These are phyloP conservation scores for Datisca glomerata DNA, from an alignment of 306 rosid genomes.

Conservation along the genomic window DNA sequence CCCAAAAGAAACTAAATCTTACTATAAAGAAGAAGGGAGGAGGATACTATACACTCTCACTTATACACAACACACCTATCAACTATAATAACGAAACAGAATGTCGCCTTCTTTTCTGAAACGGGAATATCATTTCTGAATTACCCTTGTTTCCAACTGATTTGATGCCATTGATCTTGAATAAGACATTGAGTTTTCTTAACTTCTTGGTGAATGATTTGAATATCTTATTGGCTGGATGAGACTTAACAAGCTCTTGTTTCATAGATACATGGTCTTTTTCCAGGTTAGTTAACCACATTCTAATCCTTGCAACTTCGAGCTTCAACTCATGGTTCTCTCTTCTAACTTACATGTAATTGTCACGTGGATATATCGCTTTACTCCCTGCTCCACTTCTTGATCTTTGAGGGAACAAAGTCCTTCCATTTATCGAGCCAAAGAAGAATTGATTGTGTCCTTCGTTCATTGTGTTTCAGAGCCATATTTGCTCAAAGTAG, in stretches of 20 bases:
- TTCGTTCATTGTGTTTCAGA: constrained; percentile 83
- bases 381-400: constrained; percentile 98
- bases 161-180: constrained; percentile 49
- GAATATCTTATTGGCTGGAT: constrained; percentile 66
- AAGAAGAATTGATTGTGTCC: constrained; percentile 77
- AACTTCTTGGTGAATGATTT: constrained; percentile 67
- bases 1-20: no score
- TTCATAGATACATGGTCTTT: constrained; percentile 91
- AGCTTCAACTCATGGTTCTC: constrained; percentile 95
- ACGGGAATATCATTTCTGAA: constrained; percentile 64
- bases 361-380: constrained; percentile 93
- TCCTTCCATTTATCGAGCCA: constrained; percentile 50
- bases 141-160: constrained; percentile 29
- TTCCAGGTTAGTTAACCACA: constrained; percentile 92
- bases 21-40: no score
- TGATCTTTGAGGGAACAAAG: constrained; percentile 79
- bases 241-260: constrained; percentile 79
- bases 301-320: constrained; percentile 96
- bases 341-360: constrained; percentile 88
- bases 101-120: constrained; percentile 88
- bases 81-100: constrained; percentile 55
- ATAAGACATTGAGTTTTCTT: constrained; percentile 58
- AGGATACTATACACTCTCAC: constrained; percentile 26
- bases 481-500: constrained; percentile 91
- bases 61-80: constrained; percentile 19